Conservation (phyloP, 2,329 filamentous ascomycete species). For the Chrysoporthe austroafricana region DNA sequence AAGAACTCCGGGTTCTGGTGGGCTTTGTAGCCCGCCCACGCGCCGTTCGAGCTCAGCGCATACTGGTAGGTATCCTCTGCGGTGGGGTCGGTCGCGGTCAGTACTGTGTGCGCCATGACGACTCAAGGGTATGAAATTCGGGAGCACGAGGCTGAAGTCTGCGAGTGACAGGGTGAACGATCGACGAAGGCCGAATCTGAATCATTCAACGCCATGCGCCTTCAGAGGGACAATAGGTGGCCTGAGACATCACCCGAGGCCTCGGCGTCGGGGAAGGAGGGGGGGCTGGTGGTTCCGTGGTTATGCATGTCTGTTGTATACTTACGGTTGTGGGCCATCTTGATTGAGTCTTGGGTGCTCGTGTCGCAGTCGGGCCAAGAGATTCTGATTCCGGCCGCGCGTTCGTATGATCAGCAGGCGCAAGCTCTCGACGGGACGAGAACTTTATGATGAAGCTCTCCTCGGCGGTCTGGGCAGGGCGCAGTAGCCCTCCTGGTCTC, state of each 20-base stretch:
- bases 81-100: constrained; percentile 11
- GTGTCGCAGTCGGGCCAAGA: constrained; percentile 4
- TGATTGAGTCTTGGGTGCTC: constrained; percentile 3
- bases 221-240: not conserved
- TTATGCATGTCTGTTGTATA: not conserved
- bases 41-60: constrained; percentile 69
- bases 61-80: constrained; percentile 62
- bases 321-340: constrained; percentile 27
- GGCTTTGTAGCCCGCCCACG: constrained; percentile 69
- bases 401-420: not conserved
- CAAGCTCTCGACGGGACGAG: not conserved
- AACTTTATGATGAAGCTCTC: not conserved
- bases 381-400: not conserved
- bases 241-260: constrained; percentile 5
- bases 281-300: not conserved
- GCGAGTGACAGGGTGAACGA: not conserved
- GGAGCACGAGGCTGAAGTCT: not conserved
- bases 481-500: not conserved
- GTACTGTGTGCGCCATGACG: not conserved
- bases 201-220: not conserved
- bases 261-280: not conserved
- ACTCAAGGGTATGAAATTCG: not conserved
- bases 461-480: not conserved
- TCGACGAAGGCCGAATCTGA: not conserved
- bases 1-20: constrained; percentile 74